A percentile compares a stretch with the other conserved stretches of the same genome.
These are phyloP conservation scores for Pluteus cervinus DNA, from an alignment of 768 basidiomycete genomes.

Conservation along the genomic window DNA sequence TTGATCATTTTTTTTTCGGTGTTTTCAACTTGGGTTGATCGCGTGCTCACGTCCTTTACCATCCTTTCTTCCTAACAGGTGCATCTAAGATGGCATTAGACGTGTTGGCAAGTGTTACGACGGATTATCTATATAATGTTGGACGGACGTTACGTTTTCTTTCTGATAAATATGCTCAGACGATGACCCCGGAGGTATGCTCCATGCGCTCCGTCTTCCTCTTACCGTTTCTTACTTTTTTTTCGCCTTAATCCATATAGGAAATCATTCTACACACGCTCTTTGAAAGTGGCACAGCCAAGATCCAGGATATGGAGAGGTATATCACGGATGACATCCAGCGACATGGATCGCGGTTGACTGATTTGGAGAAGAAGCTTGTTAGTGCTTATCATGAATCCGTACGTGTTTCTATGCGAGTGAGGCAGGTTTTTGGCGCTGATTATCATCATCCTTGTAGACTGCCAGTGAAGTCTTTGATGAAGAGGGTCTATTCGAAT, in stretches of 20 bases:
- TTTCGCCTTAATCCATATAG: slow-evolving; percentile 31
- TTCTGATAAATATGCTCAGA: slow-evolving; percentile 71
- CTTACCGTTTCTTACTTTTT: not conserved
- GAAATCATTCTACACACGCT: slow-evolving; percentile 91
- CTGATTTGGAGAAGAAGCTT: slow-evolving; percentile 83
- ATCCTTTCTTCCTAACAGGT: slow-evolving; percentile 37
- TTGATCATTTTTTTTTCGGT: not conserved
- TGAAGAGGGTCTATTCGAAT: slow-evolving; percentile 47
- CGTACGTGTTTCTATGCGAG: no score
- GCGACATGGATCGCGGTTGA: slow-evolving; percentile 69
- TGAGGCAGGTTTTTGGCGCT: no score
- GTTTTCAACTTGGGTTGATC: not conserved
- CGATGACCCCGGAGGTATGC: slow-evolving; percentile 82
- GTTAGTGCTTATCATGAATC: slow-evolving; percentile 77
- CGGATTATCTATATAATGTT: slow-evolving; percentile 80
- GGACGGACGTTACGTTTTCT: slow-evolving; percentile 81
- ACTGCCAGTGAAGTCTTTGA: slow-evolving; percentile 39
- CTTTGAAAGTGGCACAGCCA: slow-evolving; percentile 81
- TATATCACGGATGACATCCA: slow-evolving; percentile 89
- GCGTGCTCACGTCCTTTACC: not conserved
- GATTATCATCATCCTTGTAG: slow-evolving; percentile 12
- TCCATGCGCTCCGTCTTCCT: not conserved
- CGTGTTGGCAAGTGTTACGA: slow-evolving; percentile 67
- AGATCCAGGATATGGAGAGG: slow-evolving; percentile 73
- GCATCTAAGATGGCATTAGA: slow-evolving; percentile 72